Base-by-base conservation (phyloP, 2,329 filamentous ascomycete species). In the Pseudogymnoascus sp. region DNA sequence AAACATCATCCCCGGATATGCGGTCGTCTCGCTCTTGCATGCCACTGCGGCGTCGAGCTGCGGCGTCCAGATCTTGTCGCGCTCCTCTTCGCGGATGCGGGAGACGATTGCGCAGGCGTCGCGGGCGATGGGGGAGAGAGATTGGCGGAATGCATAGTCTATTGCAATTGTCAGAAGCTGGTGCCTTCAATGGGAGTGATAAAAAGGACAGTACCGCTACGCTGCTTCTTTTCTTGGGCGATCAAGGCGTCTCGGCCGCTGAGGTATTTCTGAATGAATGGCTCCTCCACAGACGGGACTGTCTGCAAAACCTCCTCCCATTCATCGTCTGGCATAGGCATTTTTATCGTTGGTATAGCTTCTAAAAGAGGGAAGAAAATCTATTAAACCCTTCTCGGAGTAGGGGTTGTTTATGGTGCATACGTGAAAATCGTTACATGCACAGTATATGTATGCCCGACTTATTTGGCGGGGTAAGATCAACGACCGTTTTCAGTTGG, bases 1-100 rank as follows among this genome's bases (percentile, higher is more conserved):
- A 74, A 96, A 97, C 89, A 96, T 94, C 88, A 96, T 96, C 9
- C 92, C 92, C 0, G 91, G 91, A 70, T 89, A 90, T 58, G 93
- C 77, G 66, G 85, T 83, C 63, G 84, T 81, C 67, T 84, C 79
- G n/a, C 74, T 77, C 61, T 83, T 76, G 65, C 82, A 81, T 3
- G 87, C 85, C 2, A 91, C 76, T 47, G 79, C 79, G 69, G 92
- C 86, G 68, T 93, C 88, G 58, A 88, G 83, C 50, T 84, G 81
- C 32, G 82, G 78, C 8, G 86, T 91, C 92, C 91, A 96, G 63
- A 93, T 77, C 2, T 84, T 86, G 59, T 80, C 77, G 68, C 86
- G 83, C 75, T 97, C 93, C 68, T 90, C 83, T 59, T 84, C 81
- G 43, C 91, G 86, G 69, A 97, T 94, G 63, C 84, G 82, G 6